A percentile compares a stretch with the other conserved stretches of the same genome.
phyloP scores from a whole-genome alignment of 106 monocot species.

The Alisma plantagoaquatica region DNA sequence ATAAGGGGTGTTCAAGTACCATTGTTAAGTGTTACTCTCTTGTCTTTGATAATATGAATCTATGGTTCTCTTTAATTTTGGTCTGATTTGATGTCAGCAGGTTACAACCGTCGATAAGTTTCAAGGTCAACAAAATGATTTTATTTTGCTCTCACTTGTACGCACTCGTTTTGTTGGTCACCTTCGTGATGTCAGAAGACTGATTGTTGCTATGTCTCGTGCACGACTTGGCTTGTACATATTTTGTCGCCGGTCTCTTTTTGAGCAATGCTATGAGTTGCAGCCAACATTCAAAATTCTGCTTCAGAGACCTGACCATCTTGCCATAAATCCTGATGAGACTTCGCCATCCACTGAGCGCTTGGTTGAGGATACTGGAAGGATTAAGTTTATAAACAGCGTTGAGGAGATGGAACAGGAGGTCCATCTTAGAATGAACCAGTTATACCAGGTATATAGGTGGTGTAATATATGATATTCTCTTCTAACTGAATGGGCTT shows the following conservation, averaged over 20 bases:
- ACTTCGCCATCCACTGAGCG: constrained; percentile 70
- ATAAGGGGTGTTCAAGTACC: too few relatives aligned
- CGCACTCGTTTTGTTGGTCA: constrained; percentile 97
- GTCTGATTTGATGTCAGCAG: constrained; percentile 38
- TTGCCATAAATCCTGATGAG: constrained; percentile 74
- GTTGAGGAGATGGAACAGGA: constrained; percentile 71
- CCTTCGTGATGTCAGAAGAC: constrained; percentile 89
- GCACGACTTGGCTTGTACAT: constrained; percentile 87
- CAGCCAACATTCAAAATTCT: constrained; percentile 90
- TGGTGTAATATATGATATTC: background rate
- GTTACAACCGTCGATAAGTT: constrained; percentile 95
- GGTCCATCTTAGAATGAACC: constrained; percentile 60
- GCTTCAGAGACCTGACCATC: constrained; percentile 73
- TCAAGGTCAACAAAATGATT: constrained; percentile 99
- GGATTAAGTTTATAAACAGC: constrained; percentile 38
- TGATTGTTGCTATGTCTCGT: constrained; percentile 97
- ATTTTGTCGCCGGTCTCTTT: constrained; percentile 76
- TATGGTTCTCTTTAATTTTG: background rate
- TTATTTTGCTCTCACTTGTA: constrained; percentile 88
- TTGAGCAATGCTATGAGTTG: constrained; percentile 94
- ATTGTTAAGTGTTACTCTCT: background rate
- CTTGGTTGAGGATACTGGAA: constrained; percentile 49
- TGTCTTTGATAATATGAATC: background rate
- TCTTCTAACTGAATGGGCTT: background rate
- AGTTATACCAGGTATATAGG: constrained; percentile 61